Conservation (phyloP, 108 stramenopile genomes). For the Chaetoceros tenuissimus region DNA sequence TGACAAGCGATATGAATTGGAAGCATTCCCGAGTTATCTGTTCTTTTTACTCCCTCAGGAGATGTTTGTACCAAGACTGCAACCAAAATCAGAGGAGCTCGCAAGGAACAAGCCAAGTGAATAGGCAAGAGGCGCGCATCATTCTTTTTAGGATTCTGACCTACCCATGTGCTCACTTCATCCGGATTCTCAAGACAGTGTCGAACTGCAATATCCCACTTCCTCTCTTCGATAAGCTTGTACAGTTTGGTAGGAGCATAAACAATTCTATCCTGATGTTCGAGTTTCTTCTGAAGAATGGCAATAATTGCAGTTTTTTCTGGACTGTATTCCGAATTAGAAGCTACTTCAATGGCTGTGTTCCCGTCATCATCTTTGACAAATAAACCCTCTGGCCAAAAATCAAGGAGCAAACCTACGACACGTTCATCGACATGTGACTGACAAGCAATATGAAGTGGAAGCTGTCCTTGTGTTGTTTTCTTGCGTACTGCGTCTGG, state of each 20-base stretch:
- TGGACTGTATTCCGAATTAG: neutral
- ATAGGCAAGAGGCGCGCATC: neutral
- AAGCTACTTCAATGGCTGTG: neutral
- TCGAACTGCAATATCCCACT: neutral
- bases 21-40: neutral
- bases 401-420: neutral
- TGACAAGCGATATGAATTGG: constrained; percentile 3
- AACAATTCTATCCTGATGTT: neutral
- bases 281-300: neutral
- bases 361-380: neutral
- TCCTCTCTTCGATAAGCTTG: neutral
- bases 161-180: neutral
- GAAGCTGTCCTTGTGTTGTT: neutral
- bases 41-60: neutral
- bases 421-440: neutral
- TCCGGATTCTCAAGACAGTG: neutral
- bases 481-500: neutral
- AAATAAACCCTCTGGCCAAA: neutral
- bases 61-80: neutral
- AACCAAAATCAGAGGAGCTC: neutral
- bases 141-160: neutral
- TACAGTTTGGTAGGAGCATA: neutral
- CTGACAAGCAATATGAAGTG: constrained; percentile 2
- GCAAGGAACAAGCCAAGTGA: neutral
- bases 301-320: neutral